Percentiles rank a stretch among this genome's conserved stretches.
These are phyloP conservation scores for Pichia thaimueangensis DNA, from an alignment of 805 yeast species.

Conservation along the genomic window DNA sequence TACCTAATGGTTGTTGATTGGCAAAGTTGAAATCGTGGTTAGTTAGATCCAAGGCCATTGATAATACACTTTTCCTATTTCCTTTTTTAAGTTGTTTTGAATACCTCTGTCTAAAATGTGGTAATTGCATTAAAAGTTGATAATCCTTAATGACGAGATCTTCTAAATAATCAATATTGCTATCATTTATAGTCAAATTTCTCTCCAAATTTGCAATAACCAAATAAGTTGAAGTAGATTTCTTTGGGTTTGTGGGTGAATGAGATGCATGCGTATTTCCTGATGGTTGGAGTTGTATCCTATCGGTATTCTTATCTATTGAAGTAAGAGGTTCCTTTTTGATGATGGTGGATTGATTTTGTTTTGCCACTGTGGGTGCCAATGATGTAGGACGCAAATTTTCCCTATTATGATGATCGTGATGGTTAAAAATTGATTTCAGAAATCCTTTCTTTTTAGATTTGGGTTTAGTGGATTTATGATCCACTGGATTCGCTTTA, in stretches of 20 bases:
- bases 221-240: not conserved
- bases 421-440: slow-evolving; percentile 5
- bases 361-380: not conserved
- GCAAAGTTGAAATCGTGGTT: slow-evolving; percentile 13
- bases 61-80: slow-evolving; percentile 19
- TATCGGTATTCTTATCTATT: not conserved
- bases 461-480: slow-evolving; percentile 7
- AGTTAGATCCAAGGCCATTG: slow-evolving; percentile 16
- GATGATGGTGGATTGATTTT: not conserved
- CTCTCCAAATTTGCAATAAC: slow-evolving; percentile 9
- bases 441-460: slow-evolving; percentile 10
- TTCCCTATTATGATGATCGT: slow-evolving; percentile 5
- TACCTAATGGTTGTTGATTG: not conserved
- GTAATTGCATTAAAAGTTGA: slow-evolving; percentile 32
- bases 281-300: not conserved
- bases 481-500: slow-evolving; percentile 1
- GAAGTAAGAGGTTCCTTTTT: not conserved
- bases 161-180: slow-evolving; percentile 53
- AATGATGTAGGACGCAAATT: not conserved
- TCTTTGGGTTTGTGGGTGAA: not conserved
- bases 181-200: slow-evolving; percentile 16
- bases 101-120: slow-evolving; percentile 18
- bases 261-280: not conserved
- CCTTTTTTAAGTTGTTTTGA: slow-evolving; percentile 21
- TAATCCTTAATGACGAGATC: slow-evolving; percentile 68